Evolutionary conservation across 2,329 filamentous ascomycete species (phyloP).

Genomic region (Paracorniculantispora psalliotae): DNA sequence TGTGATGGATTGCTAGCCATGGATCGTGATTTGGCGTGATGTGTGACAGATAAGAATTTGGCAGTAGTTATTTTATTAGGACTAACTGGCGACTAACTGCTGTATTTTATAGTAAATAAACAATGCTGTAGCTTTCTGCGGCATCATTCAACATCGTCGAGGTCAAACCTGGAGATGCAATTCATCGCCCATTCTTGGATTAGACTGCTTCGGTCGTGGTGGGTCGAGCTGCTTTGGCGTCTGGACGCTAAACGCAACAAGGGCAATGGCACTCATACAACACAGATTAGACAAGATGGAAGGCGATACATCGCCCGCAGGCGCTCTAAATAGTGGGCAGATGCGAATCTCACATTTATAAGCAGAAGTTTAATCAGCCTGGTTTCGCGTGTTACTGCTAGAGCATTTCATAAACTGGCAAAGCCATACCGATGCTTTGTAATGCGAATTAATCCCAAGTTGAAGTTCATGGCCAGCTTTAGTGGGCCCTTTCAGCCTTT

Average conservation of each 20-base stretch:
- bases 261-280: slow-evolving; percentile 5
- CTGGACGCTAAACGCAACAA: slow-evolving; percentile 6
- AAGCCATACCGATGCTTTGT: too few species aligned
- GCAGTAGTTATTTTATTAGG: too few species aligned
- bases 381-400: too few species aligned
- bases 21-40: too few species aligned
- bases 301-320: neutral
- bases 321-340: neutral
- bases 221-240: neutral
- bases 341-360: slow-evolving; percentile 11
- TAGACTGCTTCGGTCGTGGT: neutral
- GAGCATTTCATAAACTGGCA: too few species aligned
- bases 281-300: slow-evolving; percentile 13
- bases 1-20: neutral
- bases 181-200: slow-evolving; percentile 4
- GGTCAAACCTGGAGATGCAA: neutral
- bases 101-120: too few species aligned
- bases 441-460: too few species aligned
- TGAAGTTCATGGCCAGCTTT: too few species aligned
- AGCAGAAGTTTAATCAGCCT: slow-evolving; percentile 28
- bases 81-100: too few species aligned
- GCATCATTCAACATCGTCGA: neutral
- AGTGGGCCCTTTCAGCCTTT: too few species aligned
- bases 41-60: too few species aligned
- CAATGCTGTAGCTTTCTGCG: neutral